phyloP scores from a whole-genome alignment of 768 basidiomycete species.

The Termitomyces sp. region DNA sequence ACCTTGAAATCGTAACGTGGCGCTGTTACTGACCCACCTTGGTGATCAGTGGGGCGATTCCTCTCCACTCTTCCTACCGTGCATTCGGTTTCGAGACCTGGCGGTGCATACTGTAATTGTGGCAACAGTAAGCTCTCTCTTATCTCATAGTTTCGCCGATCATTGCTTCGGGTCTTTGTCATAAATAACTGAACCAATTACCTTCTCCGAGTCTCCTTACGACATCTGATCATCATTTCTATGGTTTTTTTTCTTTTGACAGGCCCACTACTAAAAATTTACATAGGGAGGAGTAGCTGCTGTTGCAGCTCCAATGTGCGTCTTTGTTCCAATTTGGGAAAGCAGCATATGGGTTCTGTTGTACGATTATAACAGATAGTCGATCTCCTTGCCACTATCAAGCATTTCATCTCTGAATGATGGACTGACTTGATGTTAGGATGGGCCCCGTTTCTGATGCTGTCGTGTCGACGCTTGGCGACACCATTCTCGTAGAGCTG shows the following conservation, averaged over 20 bases:
- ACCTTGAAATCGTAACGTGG: background rate
- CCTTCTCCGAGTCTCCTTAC: background rate
- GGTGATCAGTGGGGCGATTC: slow-evolving; percentile 55
- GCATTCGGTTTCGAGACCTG: slow-evolving; percentile 62
- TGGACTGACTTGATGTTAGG: slow-evolving; percentile 18
- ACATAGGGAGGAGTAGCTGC: slow-evolving; percentile 41
- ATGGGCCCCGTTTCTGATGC: slow-evolving; percentile 58
- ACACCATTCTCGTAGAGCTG: slow-evolving; percentile 36
- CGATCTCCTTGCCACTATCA: background rate
- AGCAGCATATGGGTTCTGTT: slow-evolving; percentile 5
- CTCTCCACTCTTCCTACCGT: slow-evolving; percentile 59
- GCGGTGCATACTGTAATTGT: slow-evolving; percentile 60
- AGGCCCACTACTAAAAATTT: background rate
- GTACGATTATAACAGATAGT: background rate
- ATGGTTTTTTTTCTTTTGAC: background rate
- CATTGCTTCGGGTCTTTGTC: background rate
- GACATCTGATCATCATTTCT: background rate
- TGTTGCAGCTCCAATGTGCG: slow-evolving; percentile 40
- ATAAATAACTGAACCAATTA: background rate
- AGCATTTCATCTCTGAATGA: background rate
- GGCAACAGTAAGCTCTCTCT: slow-evolving; percentile 47
- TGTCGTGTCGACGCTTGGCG: slow-evolving; percentile 49
- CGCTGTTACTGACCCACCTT: background rate
- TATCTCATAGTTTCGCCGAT: background rate
- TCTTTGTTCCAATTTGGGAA: slow-evolving; percentile 8